Evolutionary conservation across 2,329 filamentous ascomycete species (phyloP).

Genomic region (Trichoderma endophyticum): DNA sequence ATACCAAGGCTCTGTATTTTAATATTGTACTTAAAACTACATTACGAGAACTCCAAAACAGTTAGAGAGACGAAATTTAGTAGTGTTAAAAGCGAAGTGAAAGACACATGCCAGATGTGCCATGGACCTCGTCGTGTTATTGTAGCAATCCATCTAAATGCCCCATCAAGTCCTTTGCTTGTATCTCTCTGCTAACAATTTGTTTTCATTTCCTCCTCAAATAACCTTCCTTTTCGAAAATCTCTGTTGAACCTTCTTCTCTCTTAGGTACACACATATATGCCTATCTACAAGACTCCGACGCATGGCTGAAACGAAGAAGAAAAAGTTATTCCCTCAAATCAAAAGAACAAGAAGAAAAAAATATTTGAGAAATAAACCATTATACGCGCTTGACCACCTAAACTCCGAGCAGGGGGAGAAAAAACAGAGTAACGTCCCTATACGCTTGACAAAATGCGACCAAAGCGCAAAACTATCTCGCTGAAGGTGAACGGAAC

Average conservation of each 20-base stretch:
- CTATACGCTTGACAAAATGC: background rate
- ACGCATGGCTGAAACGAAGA: background rate
- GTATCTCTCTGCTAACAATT: background rate
- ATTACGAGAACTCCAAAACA: background rate
- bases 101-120: constrained; percentile 12
- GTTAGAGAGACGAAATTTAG: background rate
- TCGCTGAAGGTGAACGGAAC: background rate
- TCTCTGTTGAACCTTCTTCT: background rate
- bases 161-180: background rate
- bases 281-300: background rate
- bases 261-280: background rate
- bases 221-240: background rate
- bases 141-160: background rate
- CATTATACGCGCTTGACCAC: constrained; percentile 5
- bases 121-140: background rate
- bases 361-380: background rate
- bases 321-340: background rate
- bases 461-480: background rate
- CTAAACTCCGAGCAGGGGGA: background rate
- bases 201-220: background rate
- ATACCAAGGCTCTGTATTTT: background rate
- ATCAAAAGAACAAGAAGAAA: background rate
- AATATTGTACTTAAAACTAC: background rate
- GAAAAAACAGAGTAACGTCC: background rate
- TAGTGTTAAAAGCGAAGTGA: background rate